A percentile compares a stretch with the other conserved stretches of the same genome.
Evolutionary conservation across 2,329 filamentous ascomycete genomes (phyloP).

Genomic region (Celoporthe dispersa): DNA sequence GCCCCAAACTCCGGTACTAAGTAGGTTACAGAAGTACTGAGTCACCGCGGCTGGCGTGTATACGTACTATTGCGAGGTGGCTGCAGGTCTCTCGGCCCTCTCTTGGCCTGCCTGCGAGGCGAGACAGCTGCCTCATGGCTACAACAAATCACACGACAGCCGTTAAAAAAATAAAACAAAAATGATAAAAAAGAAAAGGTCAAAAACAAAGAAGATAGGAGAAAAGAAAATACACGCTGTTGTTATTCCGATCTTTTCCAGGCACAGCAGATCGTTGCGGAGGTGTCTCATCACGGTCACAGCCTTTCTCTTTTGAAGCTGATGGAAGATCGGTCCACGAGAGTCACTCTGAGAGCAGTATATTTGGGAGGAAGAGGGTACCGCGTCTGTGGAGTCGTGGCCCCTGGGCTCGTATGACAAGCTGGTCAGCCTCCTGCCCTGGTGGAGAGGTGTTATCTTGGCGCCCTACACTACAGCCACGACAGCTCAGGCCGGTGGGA

Average conservation of each 20-base stretch:
- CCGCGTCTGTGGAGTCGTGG: too few relatives aligned
- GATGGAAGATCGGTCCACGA: neutral
- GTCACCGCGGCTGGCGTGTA: neutral
- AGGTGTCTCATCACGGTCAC: neutral
- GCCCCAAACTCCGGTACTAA: neutral
- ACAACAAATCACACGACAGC: too few relatives aligned
- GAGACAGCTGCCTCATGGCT: too few relatives aligned
- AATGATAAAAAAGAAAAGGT: too few relatives aligned
- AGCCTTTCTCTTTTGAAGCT: neutral
- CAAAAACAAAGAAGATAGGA: neutral
- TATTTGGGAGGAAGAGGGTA: neutral
- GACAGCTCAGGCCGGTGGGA: conserved; percentile 76
- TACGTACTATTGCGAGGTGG: neutral
- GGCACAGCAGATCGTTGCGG: neutral
- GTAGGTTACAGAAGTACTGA: neutral
- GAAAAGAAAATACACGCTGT: neutral
- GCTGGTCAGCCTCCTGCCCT: neutral
- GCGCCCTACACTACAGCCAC: neutral
- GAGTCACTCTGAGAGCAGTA: neutral
- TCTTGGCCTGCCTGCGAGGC: neutral
- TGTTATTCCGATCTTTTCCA: neutral
- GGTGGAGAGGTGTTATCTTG: neutral
- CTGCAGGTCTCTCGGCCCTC: neutral
- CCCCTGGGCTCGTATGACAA: neutral
- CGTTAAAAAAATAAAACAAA: too few relatives aligned